Evolutionary conservation across 1,284 basidiomycete species (phyloP), one percentile per base, ranked within the genome.

Genomic region (Cryptococcus sp.): DNA sequence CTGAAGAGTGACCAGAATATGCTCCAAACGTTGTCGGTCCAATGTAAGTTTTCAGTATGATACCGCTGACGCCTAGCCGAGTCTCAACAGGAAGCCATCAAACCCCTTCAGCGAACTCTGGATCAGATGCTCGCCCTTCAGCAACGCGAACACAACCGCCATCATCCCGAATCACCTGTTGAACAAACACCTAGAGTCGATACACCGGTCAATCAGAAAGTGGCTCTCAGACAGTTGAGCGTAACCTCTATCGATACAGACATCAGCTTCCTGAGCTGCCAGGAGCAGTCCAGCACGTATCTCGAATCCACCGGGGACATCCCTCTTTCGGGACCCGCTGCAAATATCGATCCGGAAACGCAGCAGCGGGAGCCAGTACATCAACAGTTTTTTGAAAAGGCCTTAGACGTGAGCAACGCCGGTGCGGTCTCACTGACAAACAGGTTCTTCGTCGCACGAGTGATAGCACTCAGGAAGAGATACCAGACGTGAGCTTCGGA

Each of bases 61-160:
- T 52, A 35, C 30, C 30, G 35, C 38, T 48, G 19, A 46, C 20
- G 5, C 46, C 23, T 82, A 82, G 39, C 80, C 83, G 60, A 85
- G 48, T 87, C 90, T 73, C 86, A 89, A 81, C 86, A 87, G 0
- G 89, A 90, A 72, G 88, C 88, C 19, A 84, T 89, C 70, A 88
- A 88, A 78, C 86, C 88, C 4, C 81, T 90, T 16, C 87, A 88
- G 73, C 78, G 88, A 25, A 85, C 85, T 20, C 78, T 89, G 39
- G 86, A 88, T 45, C 51, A 62, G 47, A 47, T 63, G 35, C 56
- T 65, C 35, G 30, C 50, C 0, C 35, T 66, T 1, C 59, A 62
- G 39, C 45, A 56, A 50, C 46, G 25, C n/a, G 58, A 60, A 25
- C 57, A 50, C 23, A 52, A 58, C 27, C 39, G 13, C 7, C 50